Percentiles rank a stretch among this genome's conserved stretches.
Conservation (phyloP, 495 filamentous ascomycete species). For the Haplographium delicatum region DNA sequence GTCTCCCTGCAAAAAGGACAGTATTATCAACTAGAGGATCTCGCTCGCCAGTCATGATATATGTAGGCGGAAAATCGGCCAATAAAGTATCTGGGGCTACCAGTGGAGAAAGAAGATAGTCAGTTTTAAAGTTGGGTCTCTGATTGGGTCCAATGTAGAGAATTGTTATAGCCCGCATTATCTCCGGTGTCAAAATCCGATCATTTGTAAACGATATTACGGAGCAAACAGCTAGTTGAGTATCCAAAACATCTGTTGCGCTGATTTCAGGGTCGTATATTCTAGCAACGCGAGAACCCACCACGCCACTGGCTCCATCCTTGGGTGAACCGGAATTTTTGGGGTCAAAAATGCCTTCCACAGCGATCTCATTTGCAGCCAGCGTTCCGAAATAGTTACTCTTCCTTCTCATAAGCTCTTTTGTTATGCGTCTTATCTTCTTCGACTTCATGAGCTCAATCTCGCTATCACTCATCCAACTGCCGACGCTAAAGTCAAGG, state of each 20-base stretch:
- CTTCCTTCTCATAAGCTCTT: too few species aligned
- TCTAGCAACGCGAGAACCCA: too few species aligned
- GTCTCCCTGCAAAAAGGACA: slow-evolving; percentile 84
- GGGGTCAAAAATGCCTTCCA: too few species aligned
- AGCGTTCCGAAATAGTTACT: too few species aligned
- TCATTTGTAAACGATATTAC: slow-evolving; percentile 98
- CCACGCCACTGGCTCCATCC: too few species aligned
- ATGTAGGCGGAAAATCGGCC: slow-evolving; percentile 80
- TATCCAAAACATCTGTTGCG: slow-evolving; percentile 97
- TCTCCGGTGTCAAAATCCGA: slow-evolving; percentile 88
- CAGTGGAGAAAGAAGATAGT: slow-evolving; percentile 84
- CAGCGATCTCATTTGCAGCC: too few species aligned
- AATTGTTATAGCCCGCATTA: slow-evolving; percentile 99
- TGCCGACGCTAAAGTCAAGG: slow-evolving; percentile 94
- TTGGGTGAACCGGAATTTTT: too few species aligned
- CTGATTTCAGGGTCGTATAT: too few species aligned
- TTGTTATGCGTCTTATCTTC: too few species aligned
- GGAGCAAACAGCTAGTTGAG: slow-evolving; percentile 83
- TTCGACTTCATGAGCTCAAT: too few species aligned
- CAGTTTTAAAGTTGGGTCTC: slow-evolving; percentile 85
- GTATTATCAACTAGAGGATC: slow-evolving; percentile 97
- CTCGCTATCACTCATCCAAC: too few species aligned
- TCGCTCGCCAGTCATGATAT: slow-evolving; percentile 89
- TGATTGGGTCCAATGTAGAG: slow-evolving; percentile 92
- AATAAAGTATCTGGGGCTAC: slow-evolving; percentile 81